Conservation (phyloP, 805 yeast species). For the Lachancea sp. region DNA sequence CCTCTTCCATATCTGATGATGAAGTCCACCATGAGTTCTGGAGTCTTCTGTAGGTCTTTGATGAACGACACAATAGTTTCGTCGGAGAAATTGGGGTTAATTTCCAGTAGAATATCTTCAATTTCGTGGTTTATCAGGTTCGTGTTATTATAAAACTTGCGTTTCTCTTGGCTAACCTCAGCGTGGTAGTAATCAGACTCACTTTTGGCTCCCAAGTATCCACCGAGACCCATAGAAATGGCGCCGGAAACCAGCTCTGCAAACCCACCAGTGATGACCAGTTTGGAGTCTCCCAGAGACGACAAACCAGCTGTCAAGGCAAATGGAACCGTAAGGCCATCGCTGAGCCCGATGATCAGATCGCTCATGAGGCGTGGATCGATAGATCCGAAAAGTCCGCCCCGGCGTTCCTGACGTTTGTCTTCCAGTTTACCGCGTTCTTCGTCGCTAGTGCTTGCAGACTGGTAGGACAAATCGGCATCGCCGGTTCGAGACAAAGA, state of each 20-base stretch:
- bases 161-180: slow-evolving; percentile 66
- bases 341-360: slow-evolving; percentile 86
- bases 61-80: slow-evolving; percentile 69
- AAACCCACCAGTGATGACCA: slow-evolving; percentile 96
- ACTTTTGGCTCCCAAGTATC: slow-evolving; percentile 88
- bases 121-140: slow-evolving; percentile 68
- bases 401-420: slow-evolving; percentile 5
- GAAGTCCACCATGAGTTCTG: slow-evolving; percentile 76
- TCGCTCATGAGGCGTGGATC: slow-evolving; percentile 95
- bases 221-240: slow-evolving; percentile 96
- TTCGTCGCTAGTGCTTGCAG: slow-evolving; percentile 5
- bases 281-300: slow-evolving; percentile 78
- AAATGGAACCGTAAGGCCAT: slow-evolving; percentile 97
- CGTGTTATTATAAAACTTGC: slow-evolving; percentile 57
- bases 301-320: slow-evolving; percentile 96
- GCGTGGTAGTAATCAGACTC: slow-evolving; percentile 71
- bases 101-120: slow-evolving; percentile 71
- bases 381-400: slow-evolving; percentile 43
- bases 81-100: slow-evolving; percentile 51
- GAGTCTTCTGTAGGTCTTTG: slow-evolving; percentile 70
- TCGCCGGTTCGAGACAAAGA: background rate
- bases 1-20: slow-evolving; percentile 85
- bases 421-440: slow-evolving; percentile 9
- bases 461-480: slow-evolving; percentile 12
- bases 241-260: slow-evolving; percentile 97